Evolutionary conservation across 305 asterid species (phyloP), one percentile per base, ranked within the genome.

Genomic region (Fraxinus nigra): DNA sequence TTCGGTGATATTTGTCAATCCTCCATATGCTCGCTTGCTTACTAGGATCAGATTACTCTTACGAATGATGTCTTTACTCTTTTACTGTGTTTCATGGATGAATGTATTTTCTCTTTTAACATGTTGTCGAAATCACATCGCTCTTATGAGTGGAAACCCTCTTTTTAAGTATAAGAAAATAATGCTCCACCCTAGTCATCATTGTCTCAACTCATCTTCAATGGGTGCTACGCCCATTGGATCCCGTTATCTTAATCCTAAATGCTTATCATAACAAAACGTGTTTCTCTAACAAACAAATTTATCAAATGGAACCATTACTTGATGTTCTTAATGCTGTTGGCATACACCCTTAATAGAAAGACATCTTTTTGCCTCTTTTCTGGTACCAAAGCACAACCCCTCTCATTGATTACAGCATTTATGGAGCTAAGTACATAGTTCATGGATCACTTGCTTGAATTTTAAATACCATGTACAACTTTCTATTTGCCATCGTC

Each of bases 361-460:
- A 35, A 73, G 38, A 34, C 70, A 51, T n/a, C 51, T 16, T 48
- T 70, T 76, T 72, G 38, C 54, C 59, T 65, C 63, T 70, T 81
- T 82, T 22, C 7, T 61, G 80, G 82, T 81, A 86, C 78, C 72
- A 34, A 74, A 79, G 81, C 51, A 70, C 40, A 69, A 77, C 26
- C 18, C 79, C 80, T 84, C 84, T 84, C 84, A 87, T 87, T 87
- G 72, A 87, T 74, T 80, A 79, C 63, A 75, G 84, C 87, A 83
- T 85, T 87, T 79, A 87, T 83, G 84, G 63, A 20, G 65, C 43
- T 9, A 20, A 80, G 89, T 80, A 82, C 87, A 69, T 10, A n/a
- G 83, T 78, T 87, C 90, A 85, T 87, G 89, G 86, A 78, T 85
- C 85, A 77, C 90, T 85, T 87, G 90, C 80, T 85, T 81, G 69